Conservation (phyloP, 345 rosid species). For the Garcia nutans region DNA sequence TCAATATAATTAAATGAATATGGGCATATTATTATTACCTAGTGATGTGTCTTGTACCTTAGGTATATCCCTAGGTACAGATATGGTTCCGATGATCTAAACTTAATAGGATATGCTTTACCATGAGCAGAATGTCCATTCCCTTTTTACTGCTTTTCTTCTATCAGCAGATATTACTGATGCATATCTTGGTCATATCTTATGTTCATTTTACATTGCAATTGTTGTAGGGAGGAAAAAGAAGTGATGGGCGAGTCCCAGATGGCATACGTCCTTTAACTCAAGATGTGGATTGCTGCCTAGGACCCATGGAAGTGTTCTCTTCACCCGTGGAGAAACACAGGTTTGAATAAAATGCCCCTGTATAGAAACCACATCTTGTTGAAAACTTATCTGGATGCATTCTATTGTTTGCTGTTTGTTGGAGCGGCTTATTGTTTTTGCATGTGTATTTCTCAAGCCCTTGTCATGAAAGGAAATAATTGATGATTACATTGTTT, state of each 20-base stretch:
- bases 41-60: not conserved
- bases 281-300: slow-evolving; percentile 92
- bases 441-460: not conserved
- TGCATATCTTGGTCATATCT: too few species aligned
- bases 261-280: slow-evolving; percentile 79
- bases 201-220: slow-evolving; percentile 22
- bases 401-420: not conserved
- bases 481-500: not conserved
- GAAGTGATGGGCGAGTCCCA: slow-evolving; percentile 90
- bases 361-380: not conserved
- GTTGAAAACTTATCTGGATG: slow-evolving; percentile 4
- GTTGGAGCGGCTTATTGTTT: not conserved
- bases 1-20: not conserved
- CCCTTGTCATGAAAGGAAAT: not conserved
- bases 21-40: not conserved
- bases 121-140: not conserved
- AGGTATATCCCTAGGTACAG: not conserved
- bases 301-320: slow-evolving; percentile 97
- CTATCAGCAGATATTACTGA: too few species aligned
- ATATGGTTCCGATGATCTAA: slow-evolving; percentile 2
- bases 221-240: slow-evolving; percentile 74
- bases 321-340: slow-evolving; percentile 99
- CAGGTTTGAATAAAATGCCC: slow-evolving; percentile 50
- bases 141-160: too few species aligned
- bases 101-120: slow-evolving; percentile 3